These are phyloP conservation scores for Calocera viscosa DNA, from an alignment of 768 basidiomycete species.

Conservation along the genomic window DNA sequence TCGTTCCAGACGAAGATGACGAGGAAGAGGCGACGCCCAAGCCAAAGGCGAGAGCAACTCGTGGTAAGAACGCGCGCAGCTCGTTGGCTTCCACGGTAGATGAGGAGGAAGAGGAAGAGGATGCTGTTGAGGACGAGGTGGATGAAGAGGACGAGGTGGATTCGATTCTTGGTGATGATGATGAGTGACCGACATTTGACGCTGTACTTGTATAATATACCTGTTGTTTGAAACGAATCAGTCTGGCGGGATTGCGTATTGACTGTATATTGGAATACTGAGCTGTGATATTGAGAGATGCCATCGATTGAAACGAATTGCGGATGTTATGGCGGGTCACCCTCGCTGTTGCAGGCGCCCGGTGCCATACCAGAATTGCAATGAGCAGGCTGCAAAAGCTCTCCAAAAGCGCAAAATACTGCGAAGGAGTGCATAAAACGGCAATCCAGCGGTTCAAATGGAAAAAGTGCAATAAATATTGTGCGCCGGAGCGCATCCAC, in stretches of 20 bases:
- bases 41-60: conserved; percentile 4
- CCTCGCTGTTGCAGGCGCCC: too few species aligned
- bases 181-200: background rate
- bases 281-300: too few species aligned
- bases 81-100: background rate
- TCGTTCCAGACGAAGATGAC: conserved; percentile 55
- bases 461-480: conserved; percentile 15
- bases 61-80: conserved; percentile 1
- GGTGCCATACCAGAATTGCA: too few species aligned
- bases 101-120: background rate
- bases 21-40: conserved; percentile 30
- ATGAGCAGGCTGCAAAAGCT: too few species aligned
- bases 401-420: background rate
- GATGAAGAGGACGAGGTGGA: conserved; percentile 27
- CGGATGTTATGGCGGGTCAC: too few species aligned
- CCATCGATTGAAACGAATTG: too few species aligned
- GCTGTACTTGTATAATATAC: background rate
- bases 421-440: background rate
- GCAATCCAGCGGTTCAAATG: background rate
- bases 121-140: conserved; percentile 28
- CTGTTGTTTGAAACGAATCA: background rate
- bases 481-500: conserved; percentile 20
- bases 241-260: background rate
- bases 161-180: background rate
- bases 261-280: too few species aligned